Evolutionary conservation across 345 rosid species (phyloP).

Genomic region (Chamaenerion angustifolium): DNA sequence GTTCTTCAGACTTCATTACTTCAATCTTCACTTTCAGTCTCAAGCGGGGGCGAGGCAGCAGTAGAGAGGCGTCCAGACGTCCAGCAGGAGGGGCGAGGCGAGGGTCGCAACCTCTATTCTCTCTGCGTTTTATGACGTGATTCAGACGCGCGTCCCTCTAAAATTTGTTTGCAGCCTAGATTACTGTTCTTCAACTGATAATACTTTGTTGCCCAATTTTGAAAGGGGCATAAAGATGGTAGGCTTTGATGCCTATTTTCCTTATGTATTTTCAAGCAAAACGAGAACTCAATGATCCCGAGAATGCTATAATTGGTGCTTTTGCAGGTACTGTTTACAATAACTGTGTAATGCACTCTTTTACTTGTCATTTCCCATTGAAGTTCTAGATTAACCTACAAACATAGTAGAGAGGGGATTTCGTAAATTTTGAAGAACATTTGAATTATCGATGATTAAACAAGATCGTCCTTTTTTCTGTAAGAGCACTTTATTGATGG

Average conservation of each 20-base stretch:
- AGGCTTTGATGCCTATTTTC: slow-evolving; percentile 27
- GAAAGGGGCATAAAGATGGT: no score
- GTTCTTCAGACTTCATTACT: no score
- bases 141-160: no score
- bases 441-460: no score
- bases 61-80: no score
- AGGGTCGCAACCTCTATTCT: no score
- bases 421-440: no score
- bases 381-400: background rate
- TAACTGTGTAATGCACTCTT: background rate
- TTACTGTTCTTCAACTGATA: background rate
- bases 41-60: no score
- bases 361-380: background rate
- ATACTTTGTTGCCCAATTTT: background rate
- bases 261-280: slow-evolving; percentile 33
- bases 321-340: slow-evolving; percentile 47
- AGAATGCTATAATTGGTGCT: slow-evolving; percentile 82
- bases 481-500: background rate
- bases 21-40: no score
- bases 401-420: background rate
- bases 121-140: no score
- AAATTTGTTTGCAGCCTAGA: background rate
- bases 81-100: no score
- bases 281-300: slow-evolving; percentile 85
- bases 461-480: no score